Base-by-base conservation (phyloP, 2,329 filamentous ascomycete genomes). In the Colletotrichum liaoningense region DNA sequence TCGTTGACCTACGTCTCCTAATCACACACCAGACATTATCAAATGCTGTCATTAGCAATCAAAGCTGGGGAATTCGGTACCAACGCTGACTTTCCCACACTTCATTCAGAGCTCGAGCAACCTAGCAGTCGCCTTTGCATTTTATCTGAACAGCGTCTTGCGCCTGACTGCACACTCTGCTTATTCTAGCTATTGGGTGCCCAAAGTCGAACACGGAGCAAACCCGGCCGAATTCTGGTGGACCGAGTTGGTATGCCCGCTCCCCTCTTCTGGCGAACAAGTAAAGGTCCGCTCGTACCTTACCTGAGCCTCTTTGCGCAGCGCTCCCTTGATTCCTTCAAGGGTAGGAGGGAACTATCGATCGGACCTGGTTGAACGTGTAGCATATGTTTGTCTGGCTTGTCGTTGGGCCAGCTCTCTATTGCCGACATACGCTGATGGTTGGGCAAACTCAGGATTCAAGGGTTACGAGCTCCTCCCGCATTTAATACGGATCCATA, bases 21-120 rank as follows among this genome's bases (percentile, higher is more conserved):
- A 78, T 74, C 80, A 78, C 78, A 78, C 72, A 78, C 74, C 60
- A 73, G 75, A 71, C 76, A 75, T 74, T 76, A 76, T 77, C 77
- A 77, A 78, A 77, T 77, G 76, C 72, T 78, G 78, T 77, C 78
- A 80, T 80, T 77, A 76, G 78, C 78, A 81, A 78, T 76, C 77
- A 78, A 74, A 75, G 63, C 63, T 68, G 63, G 35, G 72, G 38
- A 65, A 56, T 46, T 65, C 52, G 56, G 57, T 73, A 54, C 72
- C 26, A 58, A 72, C 58, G 6, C 67, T 74, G 68, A 33, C 63
- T 67, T 38, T 68, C 52, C 64, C 54, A 58, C 62, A 67, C 63
- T 57, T n/a, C 38, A 46, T 42, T 16, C 28, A 63, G 28, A 38
- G 55, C 56, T 55, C 38, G 46, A 19, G 28, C 33, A 19, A 28